A percentile compares a stretch with the other conserved stretches of the same genome.
Conservation (phyloP, 805 yeast genomes). For the Ogataea glucozyma region DNA sequence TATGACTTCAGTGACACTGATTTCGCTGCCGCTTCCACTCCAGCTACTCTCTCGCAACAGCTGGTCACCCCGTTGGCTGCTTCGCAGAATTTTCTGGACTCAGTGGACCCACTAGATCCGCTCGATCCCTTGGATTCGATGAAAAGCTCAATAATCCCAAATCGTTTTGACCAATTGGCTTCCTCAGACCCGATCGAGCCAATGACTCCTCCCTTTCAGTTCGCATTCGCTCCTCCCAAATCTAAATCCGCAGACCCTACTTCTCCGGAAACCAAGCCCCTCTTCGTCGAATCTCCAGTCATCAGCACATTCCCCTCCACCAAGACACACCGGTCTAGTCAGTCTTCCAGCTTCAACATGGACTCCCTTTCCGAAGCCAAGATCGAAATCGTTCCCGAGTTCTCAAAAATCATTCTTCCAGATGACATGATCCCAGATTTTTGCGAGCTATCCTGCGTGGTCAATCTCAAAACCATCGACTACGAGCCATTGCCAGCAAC, state of each 20-base stretch:
- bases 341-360: background rate
- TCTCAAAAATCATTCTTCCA: slow-evolving; percentile 22
- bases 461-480: slow-evolving; percentile 26
- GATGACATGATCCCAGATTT: slow-evolving; percentile 17
- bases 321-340: background rate
- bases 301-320: slow-evolving; percentile 18
- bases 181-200: slow-evolving; percentile 17
- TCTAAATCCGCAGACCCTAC: slow-evolving; percentile 6
- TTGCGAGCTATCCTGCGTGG: slow-evolving; percentile 27
- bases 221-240: background rate
- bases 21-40: slow-evolving; percentile 16
- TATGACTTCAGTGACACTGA: slow-evolving; percentile 11
- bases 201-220: background rate
- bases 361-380: slow-evolving; percentile 24
- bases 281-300: slow-evolving; percentile 18
- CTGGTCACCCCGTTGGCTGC: slow-evolving; percentile 12
- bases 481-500: slow-evolving; percentile 28
- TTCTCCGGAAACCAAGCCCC: slow-evolving; percentile 18
- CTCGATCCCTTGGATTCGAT: too few species aligned
- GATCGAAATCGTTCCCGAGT: slow-evolving; percentile 30
- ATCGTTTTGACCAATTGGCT: too few species aligned
- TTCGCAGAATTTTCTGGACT: slow-evolving; percentile 9
- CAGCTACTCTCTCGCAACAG: slow-evolving; percentile 13
- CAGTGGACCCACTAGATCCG: too few species aligned
- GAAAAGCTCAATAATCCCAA: too few species aligned